These are phyloP conservation scores for Petasospora rhodanensis DNA, from an alignment of 1,139 yeast genomes.

Conservation along the genomic window DNA sequence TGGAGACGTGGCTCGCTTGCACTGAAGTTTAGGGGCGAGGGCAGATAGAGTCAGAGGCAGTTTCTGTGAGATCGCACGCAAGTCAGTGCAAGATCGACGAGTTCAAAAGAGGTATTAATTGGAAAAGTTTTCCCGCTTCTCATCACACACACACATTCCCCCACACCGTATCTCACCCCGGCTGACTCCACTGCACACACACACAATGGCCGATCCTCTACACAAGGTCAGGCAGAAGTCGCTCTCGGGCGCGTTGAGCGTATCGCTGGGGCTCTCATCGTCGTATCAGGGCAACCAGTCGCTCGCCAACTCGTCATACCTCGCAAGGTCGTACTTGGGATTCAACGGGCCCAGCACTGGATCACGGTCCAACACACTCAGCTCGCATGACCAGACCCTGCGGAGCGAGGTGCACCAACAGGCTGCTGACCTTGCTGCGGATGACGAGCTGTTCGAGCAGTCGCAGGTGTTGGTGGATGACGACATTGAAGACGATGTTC, in stretches of 20 bases:
- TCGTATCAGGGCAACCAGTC: conserved; percentile 14
- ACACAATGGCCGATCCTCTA: conserved; percentile 1
- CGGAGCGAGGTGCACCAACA: conserved; percentile 26
- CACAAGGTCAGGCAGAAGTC: conserved; percentile 18
- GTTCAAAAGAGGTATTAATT: no score
- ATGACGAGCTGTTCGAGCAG: conserved; percentile 18
- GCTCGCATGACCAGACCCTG: conserved; percentile 1
- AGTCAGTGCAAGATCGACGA: no score
- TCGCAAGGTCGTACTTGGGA: conserved; percentile 34
- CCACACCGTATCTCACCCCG: no score
- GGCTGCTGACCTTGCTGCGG: conserved; percentile 31
- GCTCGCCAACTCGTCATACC: conserved; percentile 17
- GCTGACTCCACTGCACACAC: no score
- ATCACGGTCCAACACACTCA: conserved; percentile 4
- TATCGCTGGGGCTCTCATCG: conserved; percentile 25
- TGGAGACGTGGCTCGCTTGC: no score
- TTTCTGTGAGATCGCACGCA: no score
- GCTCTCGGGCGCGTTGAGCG: conserved; percentile 23
- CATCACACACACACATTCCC: no score
- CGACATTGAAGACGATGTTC: no score
- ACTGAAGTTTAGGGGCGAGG: no score
- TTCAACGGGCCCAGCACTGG: conserved; percentile 21
- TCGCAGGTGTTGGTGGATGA: conserved; percentile 2
- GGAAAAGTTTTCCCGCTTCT: no score
- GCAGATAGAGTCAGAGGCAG: no score